Percentiles rank a stretch among this genome's conserved stretches.
Conservation (phyloP, 257 asterid species). For the Solanum pinnatisectum region DNA sequence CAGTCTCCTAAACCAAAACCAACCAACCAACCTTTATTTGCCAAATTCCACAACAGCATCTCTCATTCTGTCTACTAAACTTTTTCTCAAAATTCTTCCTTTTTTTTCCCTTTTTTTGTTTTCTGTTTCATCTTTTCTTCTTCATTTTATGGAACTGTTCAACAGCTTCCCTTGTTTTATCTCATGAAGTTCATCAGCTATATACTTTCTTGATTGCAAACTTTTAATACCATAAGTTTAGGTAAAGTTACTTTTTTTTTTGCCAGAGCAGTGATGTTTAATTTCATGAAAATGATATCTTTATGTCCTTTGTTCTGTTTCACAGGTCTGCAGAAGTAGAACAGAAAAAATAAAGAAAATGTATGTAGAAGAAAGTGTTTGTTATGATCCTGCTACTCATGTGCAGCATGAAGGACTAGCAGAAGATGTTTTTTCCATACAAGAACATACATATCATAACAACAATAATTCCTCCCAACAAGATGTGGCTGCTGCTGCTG, state of each 20-base stretch:
- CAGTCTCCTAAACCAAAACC: conserved; percentile 49
- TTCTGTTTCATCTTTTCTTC: not conserved
- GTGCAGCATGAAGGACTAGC: conserved; percentile 31
- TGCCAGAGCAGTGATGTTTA: not conserved
- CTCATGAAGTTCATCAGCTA: not conserved
- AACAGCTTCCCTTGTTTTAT: not conserved
- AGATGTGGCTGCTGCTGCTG: not conserved
- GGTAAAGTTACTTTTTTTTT: not conserved
- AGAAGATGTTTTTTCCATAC: conserved; percentile 38
- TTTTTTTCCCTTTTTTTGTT: not conserved
- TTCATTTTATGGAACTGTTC: not conserved
- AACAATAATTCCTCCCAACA: conserved; percentile 14
- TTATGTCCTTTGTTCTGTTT: not conserved
- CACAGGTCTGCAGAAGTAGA: not conserved
- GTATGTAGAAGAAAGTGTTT: conserved; percentile 42
- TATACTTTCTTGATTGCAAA: not conserved
- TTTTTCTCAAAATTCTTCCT: not conserved
- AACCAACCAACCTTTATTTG: conserved; percentile 19
- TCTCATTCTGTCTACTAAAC: not conserved
- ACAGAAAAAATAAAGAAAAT: conserved; percentile 10
- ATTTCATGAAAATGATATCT: not conserved
- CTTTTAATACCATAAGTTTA: not conserved
- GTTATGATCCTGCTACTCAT: conserved; percentile 37
- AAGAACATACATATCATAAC: conserved; percentile 20
- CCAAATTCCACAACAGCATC: conserved; percentile 10